Base-by-base conservation (phyloP, 1,139 yeast species). In the Hyphopichia pseudoburtonii region DNA sequence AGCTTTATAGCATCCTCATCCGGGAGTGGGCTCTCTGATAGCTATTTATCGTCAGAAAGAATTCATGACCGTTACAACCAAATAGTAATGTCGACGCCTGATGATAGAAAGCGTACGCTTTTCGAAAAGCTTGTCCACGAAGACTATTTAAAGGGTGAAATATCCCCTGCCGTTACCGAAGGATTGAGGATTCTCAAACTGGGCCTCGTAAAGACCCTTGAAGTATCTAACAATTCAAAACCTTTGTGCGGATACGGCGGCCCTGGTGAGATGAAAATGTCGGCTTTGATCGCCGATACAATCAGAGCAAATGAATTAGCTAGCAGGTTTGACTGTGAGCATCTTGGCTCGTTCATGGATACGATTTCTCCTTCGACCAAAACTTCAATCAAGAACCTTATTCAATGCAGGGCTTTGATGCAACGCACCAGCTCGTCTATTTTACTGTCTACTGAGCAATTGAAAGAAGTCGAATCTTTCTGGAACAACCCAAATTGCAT, bases 261-360 rank as follows among this genome's bases (percentile, higher is more conserved):
- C n/a, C n/a, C n/a, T n/a, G 33, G 44, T 15, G 41, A 62, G 29
- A 46, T 43, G 37, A 50, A 57, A 42, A 33, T 62, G 46, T 47
- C 67, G 30, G 32, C 53, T 23, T 35, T 73, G 38, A 58, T 81
- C 48, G 81, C 80, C 42, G 74, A 80, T 44, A 78, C 85, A 0
- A 68, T 82, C 22, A 69, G 75, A 33, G 72, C 79, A 73, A 56
- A 67, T 35, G 88, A 82, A 50, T 72, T 80, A 19, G 52, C 80
- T 0, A 63, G 78, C 1, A 66, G 88, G 45, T 49, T 72, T 6
- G 62, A 61, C 19, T 75, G 75, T 1, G 48, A 46, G 7, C 49
- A 56, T 12, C 62, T 64, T 35, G 47, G 54, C 2, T 50, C 56
- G 5, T 70, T 74, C 38, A 47, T 76, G 37, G 45, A 48, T 18